A percentile compares a stretch with the other conserved stretches of the same genome.
Conservation (phyloP, 805 yeast species). For the Wickerhamomyces subpelliculosus region DNA sequence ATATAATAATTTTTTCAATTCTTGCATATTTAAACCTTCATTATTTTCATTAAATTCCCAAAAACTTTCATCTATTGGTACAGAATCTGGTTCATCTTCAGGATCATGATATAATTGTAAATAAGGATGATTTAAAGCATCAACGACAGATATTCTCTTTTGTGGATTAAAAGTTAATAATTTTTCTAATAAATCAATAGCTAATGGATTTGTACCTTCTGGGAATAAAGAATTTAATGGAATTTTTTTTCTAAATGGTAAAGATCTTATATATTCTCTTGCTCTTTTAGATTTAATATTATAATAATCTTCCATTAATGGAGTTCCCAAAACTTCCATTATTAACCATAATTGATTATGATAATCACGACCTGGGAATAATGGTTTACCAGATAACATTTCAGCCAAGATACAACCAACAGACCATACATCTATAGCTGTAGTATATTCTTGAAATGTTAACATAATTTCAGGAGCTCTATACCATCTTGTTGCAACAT, state of each 20-base stretch:
- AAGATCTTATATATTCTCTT: constrained; percentile 64
- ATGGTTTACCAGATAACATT: constrained; percentile 48
- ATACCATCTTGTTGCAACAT: constrained; percentile 83
- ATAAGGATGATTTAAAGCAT: constrained; percentile 72
- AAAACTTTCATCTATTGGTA: constrained; percentile 29
- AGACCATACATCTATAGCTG: constrained; percentile 77
- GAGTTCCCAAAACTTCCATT: constrained; percentile 66
- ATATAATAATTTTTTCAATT: constrained; percentile 67
- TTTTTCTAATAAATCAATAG: constrained; percentile 59
- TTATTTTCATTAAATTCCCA: constrained; percentile 37
- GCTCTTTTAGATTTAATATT: constrained; percentile 71
- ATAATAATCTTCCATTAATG: constrained; percentile 64
- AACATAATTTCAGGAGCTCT: constrained; percentile 82
- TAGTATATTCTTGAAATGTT: constrained; percentile 62
- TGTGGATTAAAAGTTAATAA: constrained; percentile 67
- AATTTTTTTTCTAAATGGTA: constrained; percentile 54
- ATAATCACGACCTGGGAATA: constrained; percentile 73
- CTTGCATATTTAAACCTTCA: constrained; percentile 67
- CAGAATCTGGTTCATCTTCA: constrained; percentile 55
- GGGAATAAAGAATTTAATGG: constrained; percentile 46
- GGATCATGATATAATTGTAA: constrained; percentile 62
- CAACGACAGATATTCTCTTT: constrained; percentile 66
- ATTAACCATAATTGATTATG: constrained; percentile 61
- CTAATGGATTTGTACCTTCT: constrained; percentile 37
- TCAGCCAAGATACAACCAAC: constrained; percentile 77